A percentile compares a stretch with the other conserved stretches of the same genome.
phyloP scores from a whole-genome alignment of 176 grass and related monocot species.

The Raddia distichophylla region DNA sequence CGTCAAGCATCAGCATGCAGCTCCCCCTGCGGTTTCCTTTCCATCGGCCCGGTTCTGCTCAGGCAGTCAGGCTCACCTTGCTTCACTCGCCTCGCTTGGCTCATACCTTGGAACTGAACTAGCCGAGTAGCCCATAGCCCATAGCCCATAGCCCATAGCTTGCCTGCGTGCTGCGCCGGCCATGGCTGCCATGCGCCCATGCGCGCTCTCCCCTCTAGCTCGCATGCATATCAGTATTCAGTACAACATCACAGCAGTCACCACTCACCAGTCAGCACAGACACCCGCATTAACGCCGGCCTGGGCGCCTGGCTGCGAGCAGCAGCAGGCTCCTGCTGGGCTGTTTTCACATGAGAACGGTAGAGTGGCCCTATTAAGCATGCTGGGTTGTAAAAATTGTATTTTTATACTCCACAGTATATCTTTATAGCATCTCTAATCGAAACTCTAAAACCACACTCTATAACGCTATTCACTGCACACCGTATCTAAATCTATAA shows the following conservation, averaged over 20 bases:
- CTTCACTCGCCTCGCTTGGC: not conserved
- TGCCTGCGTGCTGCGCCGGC: not conserved
- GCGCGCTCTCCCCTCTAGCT: not conserved
- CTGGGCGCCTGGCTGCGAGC: not conserved
- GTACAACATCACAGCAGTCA: not conserved
- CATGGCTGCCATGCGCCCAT: too few species aligned
- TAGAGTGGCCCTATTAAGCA: not conserved
- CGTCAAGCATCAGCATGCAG: too few species aligned
- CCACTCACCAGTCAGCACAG: not conserved
- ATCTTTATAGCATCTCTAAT: too few species aligned
- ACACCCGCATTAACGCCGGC: not conserved
- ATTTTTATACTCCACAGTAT: too few species aligned
- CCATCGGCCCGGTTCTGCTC: too few species aligned
- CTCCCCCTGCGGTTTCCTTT: not conserved
- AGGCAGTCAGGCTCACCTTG: too few species aligned
- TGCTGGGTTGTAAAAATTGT: too few species aligned
- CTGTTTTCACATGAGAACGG: not conserved
- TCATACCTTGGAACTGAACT: constrained; percentile 7
- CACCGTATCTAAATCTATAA: too few species aligned
- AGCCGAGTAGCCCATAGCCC: not conserved
- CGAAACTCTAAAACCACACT: too few species aligned
- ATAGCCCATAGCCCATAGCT: not conserved
- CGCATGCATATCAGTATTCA: not conserved
- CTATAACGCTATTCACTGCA: too few species aligned
- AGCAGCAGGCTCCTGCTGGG: not conserved